Base-by-base conservation (phyloP, 805 yeast genomes). In the Kluyveromyces dobzhanskii region DNA sequence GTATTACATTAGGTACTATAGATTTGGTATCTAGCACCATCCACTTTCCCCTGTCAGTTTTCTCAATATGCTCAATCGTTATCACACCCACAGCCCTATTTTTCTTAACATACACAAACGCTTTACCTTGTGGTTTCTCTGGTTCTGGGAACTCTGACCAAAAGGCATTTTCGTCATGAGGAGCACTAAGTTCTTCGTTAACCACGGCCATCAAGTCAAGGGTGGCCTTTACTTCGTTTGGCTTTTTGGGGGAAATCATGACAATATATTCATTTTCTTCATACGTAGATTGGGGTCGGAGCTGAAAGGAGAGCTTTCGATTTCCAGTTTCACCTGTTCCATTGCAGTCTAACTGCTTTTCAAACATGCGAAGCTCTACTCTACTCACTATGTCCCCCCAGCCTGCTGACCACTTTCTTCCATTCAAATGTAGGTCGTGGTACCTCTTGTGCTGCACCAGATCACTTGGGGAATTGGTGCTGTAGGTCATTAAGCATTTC, bases 111-210 rank as follows among this genome's bases (percentile, higher is more conserved):
- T 70, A 71, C 3, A 79, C 60, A 48, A 71, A 80, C 1, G 78
- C 70, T 28, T 61, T 62, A 0, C 78, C 78, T 7, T 45, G 43
- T 12, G 19, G 8, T 7, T 21, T 24, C 3, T 45, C 48, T 1
- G 47, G 43, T 9, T 35, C 36, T 8, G 38, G 19, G 1, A 40
- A 38, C 7, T 30, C 37, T 29, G 50, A 37, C 73, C 73, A 68
- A 35, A 64, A 64, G 1, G 51, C 57, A 41, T 66, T 65, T 43
- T 66, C 71, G 49, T 67, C 67, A 14, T 50, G 56, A 4, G 77
- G 80, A 0, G 88, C 86, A 55, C 69, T 73, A 35, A 82, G 59
- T 44, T 75, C 82, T 5, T 59, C 64, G 51, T 82, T 80, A 6
- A 75, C 83, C 53, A 78, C 59, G 1, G 62, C 59, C 42, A 82